Percentiles rank a stretch among this genome's conserved stretches.
phyloP scores from a whole-genome alignment of 176 grass and related monocot genomes.

The Pontederia paniculata region DNA sequence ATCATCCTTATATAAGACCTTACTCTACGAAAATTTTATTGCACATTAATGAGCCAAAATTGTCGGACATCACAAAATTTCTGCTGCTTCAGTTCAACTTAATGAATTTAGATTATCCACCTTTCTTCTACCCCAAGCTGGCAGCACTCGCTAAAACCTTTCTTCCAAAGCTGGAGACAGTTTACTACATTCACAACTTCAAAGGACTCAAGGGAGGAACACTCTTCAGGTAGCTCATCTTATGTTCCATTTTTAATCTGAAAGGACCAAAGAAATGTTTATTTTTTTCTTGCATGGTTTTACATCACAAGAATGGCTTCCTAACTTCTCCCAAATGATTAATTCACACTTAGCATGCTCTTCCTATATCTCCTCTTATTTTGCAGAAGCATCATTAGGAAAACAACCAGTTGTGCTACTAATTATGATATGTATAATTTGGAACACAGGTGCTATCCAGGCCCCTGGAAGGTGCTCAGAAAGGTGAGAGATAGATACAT shows the following conservation, averaged over 20 bases:
- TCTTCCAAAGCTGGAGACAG: constrained; percentile 82
- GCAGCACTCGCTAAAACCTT: constrained; percentile 63
- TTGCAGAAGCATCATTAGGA: neutral
- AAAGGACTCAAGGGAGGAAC: constrained; percentile 76
- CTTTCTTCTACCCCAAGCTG: constrained; percentile 96
- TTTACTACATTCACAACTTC: constrained; percentile 98
- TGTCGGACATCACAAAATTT: neutral
- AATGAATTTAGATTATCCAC: constrained; percentile 70
- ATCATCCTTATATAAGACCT: no score
- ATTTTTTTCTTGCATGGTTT: no score
- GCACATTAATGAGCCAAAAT: no score
- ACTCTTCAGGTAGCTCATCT: constrained; percentile 81
- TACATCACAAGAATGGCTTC: no score
- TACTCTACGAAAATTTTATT: no score
- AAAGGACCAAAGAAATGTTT: no score
- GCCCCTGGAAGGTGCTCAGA: constrained; percentile 80
- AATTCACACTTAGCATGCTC: no score
- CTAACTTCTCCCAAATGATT: no score
- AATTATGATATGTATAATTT: constrained; percentile 1
- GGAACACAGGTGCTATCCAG: constrained; percentile 65
- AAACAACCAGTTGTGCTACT: neutral
- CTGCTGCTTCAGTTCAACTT: constrained; percentile 27
- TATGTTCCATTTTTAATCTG: no score
- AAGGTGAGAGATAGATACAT: constrained; percentile 52
- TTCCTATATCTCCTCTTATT: no score